A percentile compares a stretch with the other conserved stretches of the same genome.
phyloP scores from a whole-genome alignment of 2,329 filamentous ascomycete genomes.

The Aspergillus transmontanensis region DNA sequence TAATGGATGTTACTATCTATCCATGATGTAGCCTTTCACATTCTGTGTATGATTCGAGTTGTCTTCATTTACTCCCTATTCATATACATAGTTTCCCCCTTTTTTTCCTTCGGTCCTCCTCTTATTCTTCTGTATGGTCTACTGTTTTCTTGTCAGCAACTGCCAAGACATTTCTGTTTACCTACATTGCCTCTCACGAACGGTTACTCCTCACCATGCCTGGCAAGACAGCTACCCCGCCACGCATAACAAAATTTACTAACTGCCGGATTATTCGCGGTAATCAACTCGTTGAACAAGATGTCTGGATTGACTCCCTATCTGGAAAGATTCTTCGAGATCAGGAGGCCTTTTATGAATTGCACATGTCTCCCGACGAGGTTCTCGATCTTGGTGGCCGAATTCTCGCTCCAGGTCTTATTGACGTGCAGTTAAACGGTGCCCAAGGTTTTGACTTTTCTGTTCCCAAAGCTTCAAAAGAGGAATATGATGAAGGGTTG shows the following conservation, averaged over 20 bases:
- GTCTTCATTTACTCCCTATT: not conserved
- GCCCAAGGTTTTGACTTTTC: constrained; percentile 94
- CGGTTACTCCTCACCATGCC: constrained; percentile 30
- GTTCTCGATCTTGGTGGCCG: constrained; percentile 79
- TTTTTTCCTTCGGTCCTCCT: not conserved
- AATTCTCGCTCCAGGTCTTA: constrained; percentile 82
- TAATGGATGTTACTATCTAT: constrained; percentile 14
- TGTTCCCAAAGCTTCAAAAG: constrained; percentile 65
- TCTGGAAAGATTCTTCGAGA: constrained; percentile 81
- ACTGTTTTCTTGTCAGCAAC: constrained; percentile 26
- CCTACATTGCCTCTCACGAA: constrained; percentile 9
- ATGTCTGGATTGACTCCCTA: constrained; percentile 84
- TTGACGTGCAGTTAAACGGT: constrained; percentile 90
- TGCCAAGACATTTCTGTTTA: constrained; percentile 15
- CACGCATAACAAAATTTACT: constrained; percentile 78
- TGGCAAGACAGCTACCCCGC: constrained; percentile 34
- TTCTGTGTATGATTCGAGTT: not conserved
- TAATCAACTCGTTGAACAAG: constrained; percentile 68
- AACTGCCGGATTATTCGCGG: constrained; percentile 79
- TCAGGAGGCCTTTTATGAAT: constrained; percentile 58
- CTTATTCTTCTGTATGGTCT: not conserved
- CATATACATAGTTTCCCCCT: not conserved
- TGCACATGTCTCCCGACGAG: constrained; percentile 62
- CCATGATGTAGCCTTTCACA: not conserved
- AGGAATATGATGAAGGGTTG: constrained; percentile 72